Conservation (phyloP, 2,329 filamentous ascomycete genomes). For the Dactylella cylindrospora region DNA sequence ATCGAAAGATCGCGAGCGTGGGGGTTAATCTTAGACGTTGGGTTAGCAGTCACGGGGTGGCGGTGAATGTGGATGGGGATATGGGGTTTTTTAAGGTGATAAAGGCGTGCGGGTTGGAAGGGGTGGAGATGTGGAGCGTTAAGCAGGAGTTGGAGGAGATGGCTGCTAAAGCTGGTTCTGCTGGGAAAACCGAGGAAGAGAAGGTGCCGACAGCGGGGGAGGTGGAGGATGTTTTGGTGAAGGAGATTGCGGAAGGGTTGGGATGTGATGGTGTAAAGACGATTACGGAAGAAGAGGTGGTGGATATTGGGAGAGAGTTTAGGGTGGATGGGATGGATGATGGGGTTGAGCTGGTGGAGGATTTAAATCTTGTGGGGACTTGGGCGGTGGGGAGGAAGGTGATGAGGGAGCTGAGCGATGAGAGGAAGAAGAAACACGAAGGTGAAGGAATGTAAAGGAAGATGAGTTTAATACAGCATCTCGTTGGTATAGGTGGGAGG, state of each 20-base stretch:
- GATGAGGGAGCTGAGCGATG: neutral
- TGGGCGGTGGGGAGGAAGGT: constrained; percentile 3
- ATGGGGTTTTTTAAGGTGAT: constrained; percentile 70
- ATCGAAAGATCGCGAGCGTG: constrained; percentile 80
- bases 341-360: constrained; percentile 5
- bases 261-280: constrained; percentile 47
- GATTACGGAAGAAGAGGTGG: constrained; percentile 7
- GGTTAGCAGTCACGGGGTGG: constrained; percentile 80
- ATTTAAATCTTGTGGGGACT: constrained; percentile 4
- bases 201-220: constrained; percentile 44
- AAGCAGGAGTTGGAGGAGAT: constrained; percentile 58
- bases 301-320: too few relatives aligned
- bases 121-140: constrained; percentile 76
- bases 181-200: too few relatives aligned
- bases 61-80: constrained; percentile 72
- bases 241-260: constrained; percentile 71
- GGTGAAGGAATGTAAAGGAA: too few relatives aligned
- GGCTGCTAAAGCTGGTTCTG: neutral
- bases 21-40: constrained; percentile 88
- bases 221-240: constrained; percentile 63
- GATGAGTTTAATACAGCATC: too few relatives aligned
- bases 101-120: constrained; percentile 83
- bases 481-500: too few relatives aligned
- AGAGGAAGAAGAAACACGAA: neutral
- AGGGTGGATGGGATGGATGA: too few relatives aligned